Conservation (phyloP, 192 early-diverging fungal genomes). For the Chytriomyces confervae region DNA sequence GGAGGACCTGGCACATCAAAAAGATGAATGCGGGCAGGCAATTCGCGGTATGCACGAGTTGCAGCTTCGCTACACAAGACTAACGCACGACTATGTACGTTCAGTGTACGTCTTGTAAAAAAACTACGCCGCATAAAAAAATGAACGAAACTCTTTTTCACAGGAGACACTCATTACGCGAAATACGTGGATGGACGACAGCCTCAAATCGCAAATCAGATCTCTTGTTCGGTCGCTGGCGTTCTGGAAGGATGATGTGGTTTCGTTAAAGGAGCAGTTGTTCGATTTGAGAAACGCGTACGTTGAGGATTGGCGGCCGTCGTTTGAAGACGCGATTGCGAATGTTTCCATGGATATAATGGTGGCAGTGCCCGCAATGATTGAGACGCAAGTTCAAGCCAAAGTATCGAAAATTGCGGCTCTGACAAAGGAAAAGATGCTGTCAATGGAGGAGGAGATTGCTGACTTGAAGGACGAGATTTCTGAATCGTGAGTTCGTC, state of each 20-base stretch:
- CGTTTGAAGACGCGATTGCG: not conserved
- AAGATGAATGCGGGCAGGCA: conserved; percentile 22
- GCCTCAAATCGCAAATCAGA: conserved; percentile 24
- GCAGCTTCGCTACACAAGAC: conserved; percentile 36
- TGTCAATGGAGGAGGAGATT: conserved; percentile 8
- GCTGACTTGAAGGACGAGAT: conserved; percentile 19
- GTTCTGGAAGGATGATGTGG: conserved; percentile 6
- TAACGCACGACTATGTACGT: conserved; percentile 36
- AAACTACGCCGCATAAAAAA: not conserved
- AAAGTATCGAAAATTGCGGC: not conserved
- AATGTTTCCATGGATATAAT: not conserved
- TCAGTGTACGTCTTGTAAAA: not conserved
- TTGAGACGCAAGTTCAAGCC: not conserved
- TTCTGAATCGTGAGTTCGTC: not conserved
- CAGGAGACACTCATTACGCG: conserved; percentile 13
- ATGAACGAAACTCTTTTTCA: too few species aligned
- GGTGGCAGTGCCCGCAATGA: not conserved
- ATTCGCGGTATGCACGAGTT: conserved; percentile 35
- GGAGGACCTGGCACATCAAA: not conserved
- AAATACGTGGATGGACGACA: conserved; percentile 35
- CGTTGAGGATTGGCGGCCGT: not conserved
- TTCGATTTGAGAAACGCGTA: not conserved
- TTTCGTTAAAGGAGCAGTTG: conserved; percentile 1
- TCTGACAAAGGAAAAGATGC: not conserved
- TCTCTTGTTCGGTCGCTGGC: conserved; percentile 7